phyloP scores from a whole-genome alignment of 2,329 filamentous ascomycete genomes.

The Exophiala calicioides region DNA sequence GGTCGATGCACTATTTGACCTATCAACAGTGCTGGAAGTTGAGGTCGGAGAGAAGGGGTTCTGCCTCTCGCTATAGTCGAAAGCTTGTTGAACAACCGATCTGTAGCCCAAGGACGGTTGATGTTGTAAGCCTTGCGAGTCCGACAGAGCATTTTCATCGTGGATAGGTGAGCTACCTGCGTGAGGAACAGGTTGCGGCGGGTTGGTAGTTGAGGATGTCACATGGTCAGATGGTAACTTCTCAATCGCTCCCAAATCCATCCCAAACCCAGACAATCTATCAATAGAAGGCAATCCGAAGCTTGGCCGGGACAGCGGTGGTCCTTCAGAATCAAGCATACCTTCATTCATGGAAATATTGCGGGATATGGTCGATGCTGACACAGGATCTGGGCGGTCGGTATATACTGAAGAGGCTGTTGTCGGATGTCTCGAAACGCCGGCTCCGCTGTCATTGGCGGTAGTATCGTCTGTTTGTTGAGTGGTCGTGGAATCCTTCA shows the following conservation, averaged over 20 bases:
- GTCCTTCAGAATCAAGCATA: constrained; percentile 1
- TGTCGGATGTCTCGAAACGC: constrained; percentile 23
- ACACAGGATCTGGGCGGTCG: constrained; percentile 30
- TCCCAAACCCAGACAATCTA: constrained; percentile 27
- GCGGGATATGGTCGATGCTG: constrained; percentile 22
- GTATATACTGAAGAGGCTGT: constrained; percentile 31
- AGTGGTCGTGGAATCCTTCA: constrained; percentile 8
- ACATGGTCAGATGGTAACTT: background rate
- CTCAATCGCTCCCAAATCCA: constrained; percentile 17
- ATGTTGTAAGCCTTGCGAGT: constrained; percentile 45
- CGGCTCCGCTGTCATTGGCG: constrained; percentile 12
- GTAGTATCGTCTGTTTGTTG: constrained; percentile 16
- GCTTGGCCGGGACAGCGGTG: background rate
- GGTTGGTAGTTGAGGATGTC: background rate
- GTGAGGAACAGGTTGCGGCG: background rate
- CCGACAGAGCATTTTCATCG: background rate
- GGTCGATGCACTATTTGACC: constrained; percentile 65
- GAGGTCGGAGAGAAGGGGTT: constrained; percentile 56
- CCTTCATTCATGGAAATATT: constrained; percentile 18
- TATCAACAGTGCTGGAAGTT: constrained; percentile 50
- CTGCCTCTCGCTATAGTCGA: constrained; percentile 59
- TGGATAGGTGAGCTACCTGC: background rate
- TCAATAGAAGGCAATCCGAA: constrained; percentile 22
- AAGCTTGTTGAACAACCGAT: constrained; percentile 65
- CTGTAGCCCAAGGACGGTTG: constrained; percentile 58